These are phyloP conservation scores for Fagus sylvatica DNA, from an alignment of 306 rosid species.

Conservation along the genomic window DNA sequence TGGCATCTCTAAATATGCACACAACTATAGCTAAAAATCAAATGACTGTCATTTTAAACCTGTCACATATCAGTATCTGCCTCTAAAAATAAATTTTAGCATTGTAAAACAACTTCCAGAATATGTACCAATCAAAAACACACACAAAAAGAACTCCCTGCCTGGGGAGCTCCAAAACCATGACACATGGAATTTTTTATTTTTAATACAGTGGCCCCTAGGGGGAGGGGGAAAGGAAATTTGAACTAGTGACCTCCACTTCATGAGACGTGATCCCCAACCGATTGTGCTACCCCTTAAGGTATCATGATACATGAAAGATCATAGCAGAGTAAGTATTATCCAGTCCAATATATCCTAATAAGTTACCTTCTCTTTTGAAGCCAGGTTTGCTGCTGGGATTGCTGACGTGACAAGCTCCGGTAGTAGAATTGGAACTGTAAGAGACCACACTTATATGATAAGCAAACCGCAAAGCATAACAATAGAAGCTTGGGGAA, in stretches of 20 bases:
- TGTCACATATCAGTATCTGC: background rate
- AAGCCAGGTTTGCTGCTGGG: slow-evolving; percentile 98
- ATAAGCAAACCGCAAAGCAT: slow-evolving; percentile 5
- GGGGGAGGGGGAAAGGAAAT: too few relatives aligned
- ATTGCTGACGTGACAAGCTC: slow-evolving; percentile 88
- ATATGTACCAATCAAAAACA: background rate
- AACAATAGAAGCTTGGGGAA: slow-evolving; percentile 8
- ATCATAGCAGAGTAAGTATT: slow-evolving; percentile 1
- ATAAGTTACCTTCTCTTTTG: slow-evolving; percentile 84
- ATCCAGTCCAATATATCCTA: slow-evolving; percentile 3
- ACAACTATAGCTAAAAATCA: background rate
- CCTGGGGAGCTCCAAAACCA: background rate
- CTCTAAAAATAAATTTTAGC: background rate
- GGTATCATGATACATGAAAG: background rate
- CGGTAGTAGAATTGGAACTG: slow-evolving; percentile 87
- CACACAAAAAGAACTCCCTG: background rate
- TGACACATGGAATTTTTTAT: background rate
- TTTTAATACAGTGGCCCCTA: too few relatives aligned
- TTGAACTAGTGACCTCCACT: too few relatives aligned
- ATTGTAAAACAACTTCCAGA: background rate
- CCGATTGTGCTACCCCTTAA: too few relatives aligned
- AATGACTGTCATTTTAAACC: background rate
- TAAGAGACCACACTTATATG: slow-evolving; percentile 23
- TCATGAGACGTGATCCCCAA: too few relatives aligned
- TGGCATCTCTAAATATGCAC: background rate